phyloP scores from a whole-genome alignment of 768 basidiomycete genomes.

The Aureoboletus auriporus region DNA sequence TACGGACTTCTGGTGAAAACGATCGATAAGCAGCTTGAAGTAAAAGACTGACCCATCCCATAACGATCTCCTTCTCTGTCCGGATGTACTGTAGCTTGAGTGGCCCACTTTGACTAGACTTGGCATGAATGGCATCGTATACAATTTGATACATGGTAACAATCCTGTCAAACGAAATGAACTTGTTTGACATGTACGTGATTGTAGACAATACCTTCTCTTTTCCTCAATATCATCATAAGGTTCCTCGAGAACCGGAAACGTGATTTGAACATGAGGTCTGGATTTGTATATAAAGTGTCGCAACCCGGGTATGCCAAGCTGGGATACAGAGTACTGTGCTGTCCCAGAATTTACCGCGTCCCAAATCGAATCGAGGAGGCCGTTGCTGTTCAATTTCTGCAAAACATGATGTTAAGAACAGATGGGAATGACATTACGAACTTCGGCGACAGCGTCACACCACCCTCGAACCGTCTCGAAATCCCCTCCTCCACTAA shows the following conservation, averaged over 20 bases:
- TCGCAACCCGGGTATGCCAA: constrained; percentile 85
- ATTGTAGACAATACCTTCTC: constrained; percentile 45
- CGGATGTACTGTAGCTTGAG: constrained; percentile 86
- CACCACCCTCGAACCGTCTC: constrained; percentile 80
- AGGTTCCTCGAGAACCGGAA: constrained; percentile 81
- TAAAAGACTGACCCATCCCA: constrained; percentile 80
- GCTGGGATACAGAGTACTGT: constrained; percentile 64
- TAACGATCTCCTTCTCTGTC: constrained; percentile 81
- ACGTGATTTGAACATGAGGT: constrained; percentile 83
- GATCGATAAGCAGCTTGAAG: neutral
- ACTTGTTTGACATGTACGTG: neutral
- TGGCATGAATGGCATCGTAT: constrained; percentile 87
- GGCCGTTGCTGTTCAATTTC: constrained; percentile 64
- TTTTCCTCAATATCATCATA: constrained; percentile 62
- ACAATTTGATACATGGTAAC: constrained; percentile 84
- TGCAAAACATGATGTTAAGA: constrained; percentile 25
- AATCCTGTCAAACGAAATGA: constrained; percentile 44
- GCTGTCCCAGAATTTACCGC: constrained; percentile 48
- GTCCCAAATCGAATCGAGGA: constrained; percentile 45
- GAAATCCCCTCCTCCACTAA: constrained; percentile 81
- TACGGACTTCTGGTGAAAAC: constrained; percentile 27
- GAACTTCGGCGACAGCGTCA: constrained; percentile 57
- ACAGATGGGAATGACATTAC: constrained; percentile 6
- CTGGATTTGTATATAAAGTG: constrained; percentile 97
- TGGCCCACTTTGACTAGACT: constrained; percentile 75